phyloP scores from a whole-genome alignment of 1,139 yeast genomes.

The Pichia norvegensis region DNA sequence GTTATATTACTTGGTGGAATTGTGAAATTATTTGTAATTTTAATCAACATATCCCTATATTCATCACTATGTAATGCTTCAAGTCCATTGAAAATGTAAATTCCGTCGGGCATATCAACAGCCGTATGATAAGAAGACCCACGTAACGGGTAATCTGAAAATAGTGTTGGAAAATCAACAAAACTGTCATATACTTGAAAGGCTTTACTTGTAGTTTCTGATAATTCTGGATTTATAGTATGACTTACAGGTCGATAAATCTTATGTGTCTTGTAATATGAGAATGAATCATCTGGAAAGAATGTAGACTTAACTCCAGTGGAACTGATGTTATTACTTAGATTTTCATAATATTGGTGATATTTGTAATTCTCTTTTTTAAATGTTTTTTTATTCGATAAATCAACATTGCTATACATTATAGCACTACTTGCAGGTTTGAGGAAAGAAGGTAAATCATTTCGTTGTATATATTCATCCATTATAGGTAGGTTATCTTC shows the following conservation, averaged over 20 bases:
- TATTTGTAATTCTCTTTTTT: slow-evolving; percentile 15
- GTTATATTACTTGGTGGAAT: slow-evolving; percentile 29
- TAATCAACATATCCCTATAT: slow-evolving; percentile 24
- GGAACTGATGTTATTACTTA: slow-evolving; percentile 18
- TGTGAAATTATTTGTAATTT: slow-evolving; percentile 27
- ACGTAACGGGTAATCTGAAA: slow-evolving; percentile 33
- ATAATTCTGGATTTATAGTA: background rate
- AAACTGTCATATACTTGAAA: slow-evolving; percentile 17
- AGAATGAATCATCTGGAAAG: slow-evolving; percentile 17
- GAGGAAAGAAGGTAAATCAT: slow-evolving; percentile 19
- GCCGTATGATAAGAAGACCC: slow-evolving; percentile 35
- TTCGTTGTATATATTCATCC: slow-evolving; percentile 17
- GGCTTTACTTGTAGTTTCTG: background rate
- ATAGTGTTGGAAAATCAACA: slow-evolving; percentile 29
- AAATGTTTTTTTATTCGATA: slow-evolving; percentile 9
- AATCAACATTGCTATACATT: slow-evolving; percentile 10
- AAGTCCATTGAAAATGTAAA: slow-evolving; percentile 38
- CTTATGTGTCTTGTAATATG: slow-evolving; percentile 22
- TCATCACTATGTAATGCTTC: slow-evolving; percentile 27
- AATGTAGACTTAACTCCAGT: slow-evolving; percentile 12
- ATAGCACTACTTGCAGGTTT: slow-evolving; percentile 17
- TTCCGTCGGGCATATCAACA: slow-evolving; percentile 29
- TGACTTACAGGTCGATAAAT: slow-evolving; percentile 12
- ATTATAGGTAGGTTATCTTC: too few relatives aligned
- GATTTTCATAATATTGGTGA: slow-evolving; percentile 21